Evolutionary conservation across 139 green algal species (phyloP).

Genomic region (Tetratostichococcus sp.): DNA sequence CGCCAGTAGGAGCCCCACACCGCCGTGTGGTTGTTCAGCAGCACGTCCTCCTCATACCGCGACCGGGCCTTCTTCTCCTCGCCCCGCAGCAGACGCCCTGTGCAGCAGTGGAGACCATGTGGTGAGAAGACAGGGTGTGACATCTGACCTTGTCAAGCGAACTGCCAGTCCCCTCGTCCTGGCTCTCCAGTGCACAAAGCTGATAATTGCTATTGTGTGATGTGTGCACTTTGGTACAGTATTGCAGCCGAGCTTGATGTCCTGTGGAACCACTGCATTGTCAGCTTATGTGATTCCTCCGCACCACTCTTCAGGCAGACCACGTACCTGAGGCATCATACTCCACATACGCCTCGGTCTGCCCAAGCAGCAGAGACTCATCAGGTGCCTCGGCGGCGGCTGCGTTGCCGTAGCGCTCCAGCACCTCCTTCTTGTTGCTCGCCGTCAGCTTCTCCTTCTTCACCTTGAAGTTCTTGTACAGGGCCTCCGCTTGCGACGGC

Average conservation of each 20-base stretch:
- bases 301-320: too few relatives aligned
- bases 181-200: too few relatives aligned
- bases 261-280: too few relatives aligned
- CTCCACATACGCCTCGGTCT: conserved; percentile 94
- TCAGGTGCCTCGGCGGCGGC: conserved; percentile 39
- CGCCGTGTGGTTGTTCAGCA: conserved; percentile 89
- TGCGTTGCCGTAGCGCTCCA: conserved; percentile 86
- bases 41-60: conserved; percentile 94
- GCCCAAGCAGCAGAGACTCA: conserved; percentile 58
- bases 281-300: too few relatives aligned
- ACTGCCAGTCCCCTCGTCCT: too few relatives aligned
- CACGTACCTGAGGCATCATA: conserved; percentile 88
- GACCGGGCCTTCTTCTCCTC: conserved; percentile 49
- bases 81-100: conserved; percentile 63
- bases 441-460: conserved; percentile 82
- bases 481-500: conserved; percentile 84
- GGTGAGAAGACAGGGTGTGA: too few relatives aligned
- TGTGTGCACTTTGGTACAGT: too few relatives aligned
- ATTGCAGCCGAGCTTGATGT: too few relatives aligned
- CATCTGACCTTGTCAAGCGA: too few relatives aligned
- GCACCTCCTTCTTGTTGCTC: conserved; percentile 60
- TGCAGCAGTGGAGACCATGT: background rate
- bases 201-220: too few relatives aligned
- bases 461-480: conserved; percentile 84
- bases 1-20: conserved; percentile 94